phyloP scores from a whole-genome alignment of 345 rosid genomes.

The Kernera saxatilis region DNA sequence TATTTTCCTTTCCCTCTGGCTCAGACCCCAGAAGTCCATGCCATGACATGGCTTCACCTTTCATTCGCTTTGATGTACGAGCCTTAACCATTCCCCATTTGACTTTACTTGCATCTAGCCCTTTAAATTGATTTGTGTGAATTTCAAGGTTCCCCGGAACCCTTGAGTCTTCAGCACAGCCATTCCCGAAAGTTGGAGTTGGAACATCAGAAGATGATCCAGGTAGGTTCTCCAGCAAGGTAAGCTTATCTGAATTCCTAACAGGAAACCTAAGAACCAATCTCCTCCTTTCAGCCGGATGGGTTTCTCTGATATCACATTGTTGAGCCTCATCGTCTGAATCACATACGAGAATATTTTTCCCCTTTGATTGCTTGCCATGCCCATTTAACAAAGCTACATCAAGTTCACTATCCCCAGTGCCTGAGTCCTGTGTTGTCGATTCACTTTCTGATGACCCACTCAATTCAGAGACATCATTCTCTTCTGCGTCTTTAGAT shows the following conservation, averaged over 20 bases:
- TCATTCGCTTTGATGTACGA: conserved; percentile 68
- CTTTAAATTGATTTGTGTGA: conserved; percentile 35
- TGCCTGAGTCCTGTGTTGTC: conserved; percentile 44
- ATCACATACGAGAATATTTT: conserved; percentile 49
- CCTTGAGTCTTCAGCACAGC: conserved; percentile 22
- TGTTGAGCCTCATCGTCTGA: conserved; percentile 39
- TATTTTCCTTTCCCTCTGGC: conserved; percentile 29
- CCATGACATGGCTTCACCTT: conserved; percentile 42
- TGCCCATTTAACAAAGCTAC: conserved; percentile 44
- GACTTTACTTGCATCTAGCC: conserved; percentile 48
- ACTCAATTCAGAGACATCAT: conserved; percentile 52
- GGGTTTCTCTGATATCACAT: conserved; percentile 40
- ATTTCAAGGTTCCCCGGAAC: conserved; percentile 33
- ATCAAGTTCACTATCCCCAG: conserved; percentile 65
- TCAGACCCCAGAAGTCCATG: conserved; percentile 34
- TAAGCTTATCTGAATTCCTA: conserved; percentile 47
- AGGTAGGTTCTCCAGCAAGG: conserved; percentile 31
- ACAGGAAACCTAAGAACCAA: conserved; percentile 74
- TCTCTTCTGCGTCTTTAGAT: conserved; percentile 70
- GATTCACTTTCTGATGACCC: conserved; percentile 73
- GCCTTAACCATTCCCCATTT: conserved; percentile 88
- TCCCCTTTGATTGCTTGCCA: conserved; percentile 64
- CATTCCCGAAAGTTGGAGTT: conserved; percentile 29
- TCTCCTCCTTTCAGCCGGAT: conserved; percentile 54
- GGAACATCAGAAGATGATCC: conserved; percentile 47